Percentiles rank a stretch among this genome's conserved stretches.
Conservation (phyloP, 352 stramenopile genomes). For the Phytophthora constricta region DNA sequence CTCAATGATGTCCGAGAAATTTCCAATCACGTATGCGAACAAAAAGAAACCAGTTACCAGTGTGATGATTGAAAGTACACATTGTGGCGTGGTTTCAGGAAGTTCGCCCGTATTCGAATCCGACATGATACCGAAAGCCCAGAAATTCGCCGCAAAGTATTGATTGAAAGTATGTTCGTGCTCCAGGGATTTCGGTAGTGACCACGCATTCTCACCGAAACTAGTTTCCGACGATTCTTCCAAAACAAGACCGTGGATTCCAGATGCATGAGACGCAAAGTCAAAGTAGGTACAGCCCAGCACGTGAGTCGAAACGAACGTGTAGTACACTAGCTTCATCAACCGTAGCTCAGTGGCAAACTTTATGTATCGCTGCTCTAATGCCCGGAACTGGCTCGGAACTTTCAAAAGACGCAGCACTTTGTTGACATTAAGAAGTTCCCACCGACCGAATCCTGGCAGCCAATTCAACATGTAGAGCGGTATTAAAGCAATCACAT, state of each 20-base stretch:
- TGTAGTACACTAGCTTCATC: constrained; percentile 64
- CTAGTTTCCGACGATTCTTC: constrained; percentile 2
- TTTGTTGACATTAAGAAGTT: constrained; percentile 68
- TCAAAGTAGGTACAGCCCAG: constrained; percentile 66
- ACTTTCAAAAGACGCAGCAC: constrained; percentile 50
- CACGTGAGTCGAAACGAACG: constrained; percentile 47
- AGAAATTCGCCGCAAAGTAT: constrained; percentile 59
- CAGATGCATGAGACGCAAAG: constrained; percentile 43
- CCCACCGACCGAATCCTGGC: constrained; percentile 25
- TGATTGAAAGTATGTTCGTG: constrained; percentile 28
- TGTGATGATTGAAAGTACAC: constrained; percentile 53
- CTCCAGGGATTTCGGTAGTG: constrained; percentile 36
- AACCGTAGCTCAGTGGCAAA: constrained; percentile 51
- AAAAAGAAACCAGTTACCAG: constrained; percentile 58
- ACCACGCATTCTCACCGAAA: constrained; percentile 56
- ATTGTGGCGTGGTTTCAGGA: constrained; percentile 49
- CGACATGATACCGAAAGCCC: constrained; percentile 69
- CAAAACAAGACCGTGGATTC: neutral
- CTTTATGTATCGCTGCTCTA: constrained; percentile 54
- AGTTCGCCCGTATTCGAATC: constrained; percentile 49
- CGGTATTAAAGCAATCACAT: constrained; percentile 47
- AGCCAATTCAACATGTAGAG: constrained; percentile 57
- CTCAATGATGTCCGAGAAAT: constrained; percentile 60
- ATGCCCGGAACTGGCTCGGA: constrained; percentile 28
- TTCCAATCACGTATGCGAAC: constrained; percentile 68